phyloP scores from a whole-genome alignment of 371 early-diverging fungal genomes.

The Rhizopus delemar region DNA sequence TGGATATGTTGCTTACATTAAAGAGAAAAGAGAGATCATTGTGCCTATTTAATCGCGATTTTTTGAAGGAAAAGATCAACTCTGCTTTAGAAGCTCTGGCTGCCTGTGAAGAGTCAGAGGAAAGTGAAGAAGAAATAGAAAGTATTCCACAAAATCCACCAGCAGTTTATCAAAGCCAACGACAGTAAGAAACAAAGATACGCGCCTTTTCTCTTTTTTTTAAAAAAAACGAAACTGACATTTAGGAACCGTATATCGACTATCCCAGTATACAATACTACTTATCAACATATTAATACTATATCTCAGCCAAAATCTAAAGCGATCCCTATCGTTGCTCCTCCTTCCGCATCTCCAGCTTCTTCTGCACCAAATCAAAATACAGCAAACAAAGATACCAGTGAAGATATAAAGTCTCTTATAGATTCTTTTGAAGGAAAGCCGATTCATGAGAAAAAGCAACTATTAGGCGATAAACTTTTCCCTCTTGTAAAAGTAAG shows the following conservation, averaged over 20 bases:
- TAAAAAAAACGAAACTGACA: no score
- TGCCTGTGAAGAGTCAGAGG: conserved; percentile 33
- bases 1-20: conserved; percentile 48
- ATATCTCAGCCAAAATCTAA: conserved; percentile 16
- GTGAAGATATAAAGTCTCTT: conserved; percentile 16
- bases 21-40: conserved; percentile 48
- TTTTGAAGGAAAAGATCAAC: conserved; percentile 39
- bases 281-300: background rate
- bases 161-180: background rate
- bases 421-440: conserved; percentile 29
- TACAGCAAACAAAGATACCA: background rate
- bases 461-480: conserved; percentile 40
- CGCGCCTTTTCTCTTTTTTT: background rate
- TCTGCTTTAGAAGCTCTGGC: conserved; percentile 49
- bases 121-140: conserved; percentile 9
- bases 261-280: background rate
- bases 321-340: conserved; percentile 41
- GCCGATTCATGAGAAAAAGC: conserved; percentile 37
- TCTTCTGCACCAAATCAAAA: background rate
- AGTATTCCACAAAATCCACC: background rate
- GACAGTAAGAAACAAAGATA: background rate
- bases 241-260: background rate
- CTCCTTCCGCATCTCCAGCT: conserved; percentile 5
- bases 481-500: conserved; percentile 50
- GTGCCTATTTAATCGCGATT: conserved; percentile 50